Conservation (phyloP, 345 rosid genomes). For the Populus simonii region DNA sequence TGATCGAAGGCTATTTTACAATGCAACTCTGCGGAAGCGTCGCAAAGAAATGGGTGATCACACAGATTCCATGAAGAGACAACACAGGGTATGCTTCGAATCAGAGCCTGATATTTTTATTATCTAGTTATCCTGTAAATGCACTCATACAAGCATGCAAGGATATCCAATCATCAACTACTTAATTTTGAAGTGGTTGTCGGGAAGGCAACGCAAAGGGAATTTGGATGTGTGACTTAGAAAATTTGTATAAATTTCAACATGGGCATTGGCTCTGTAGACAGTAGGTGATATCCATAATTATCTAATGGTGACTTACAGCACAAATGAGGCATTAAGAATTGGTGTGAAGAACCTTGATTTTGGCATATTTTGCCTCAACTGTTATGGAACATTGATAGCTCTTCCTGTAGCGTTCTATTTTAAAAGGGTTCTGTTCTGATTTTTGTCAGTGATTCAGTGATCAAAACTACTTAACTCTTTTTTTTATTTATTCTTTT, state of each 20-base stretch:
- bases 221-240: neutral
- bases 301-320: neutral
- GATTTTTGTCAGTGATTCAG: neutral
- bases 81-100: slow-evolving; percentile 41
- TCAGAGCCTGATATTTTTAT: slow-evolving; percentile 1
- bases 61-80: slow-evolving; percentile 59
- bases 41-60: slow-evolving; percentile 90
- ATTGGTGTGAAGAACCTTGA: neutral
- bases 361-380: neutral
- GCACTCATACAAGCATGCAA: neutral
- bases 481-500: neutral
- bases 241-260: neutral
- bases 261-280: neutral
- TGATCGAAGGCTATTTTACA: slow-evolving; percentile 83
- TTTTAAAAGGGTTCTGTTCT: neutral
- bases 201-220: neutral
- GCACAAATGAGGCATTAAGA: neutral
- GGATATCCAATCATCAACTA: neutral
- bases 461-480: neutral
- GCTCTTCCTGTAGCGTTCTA: neutral
- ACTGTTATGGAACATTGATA: neutral
- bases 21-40: slow-evolving; percentile 86
- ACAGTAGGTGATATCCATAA: neutral
- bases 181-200: neutral
- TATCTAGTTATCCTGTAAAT: neutral